Conservation (phyloP, 805 yeast genomes). For the Candida quercuum region DNA sequence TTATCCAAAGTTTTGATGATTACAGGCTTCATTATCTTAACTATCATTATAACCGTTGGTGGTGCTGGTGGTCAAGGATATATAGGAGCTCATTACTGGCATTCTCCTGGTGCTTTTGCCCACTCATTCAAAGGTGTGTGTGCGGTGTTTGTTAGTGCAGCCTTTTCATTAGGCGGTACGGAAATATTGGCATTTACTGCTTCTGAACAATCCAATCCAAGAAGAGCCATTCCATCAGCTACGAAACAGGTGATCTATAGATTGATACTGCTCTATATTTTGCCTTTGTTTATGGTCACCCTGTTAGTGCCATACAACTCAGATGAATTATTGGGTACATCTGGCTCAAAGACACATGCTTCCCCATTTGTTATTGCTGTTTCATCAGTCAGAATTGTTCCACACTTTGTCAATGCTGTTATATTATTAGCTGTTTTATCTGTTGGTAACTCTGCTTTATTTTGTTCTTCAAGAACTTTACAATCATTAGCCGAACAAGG, state of each 20-base stretch:
- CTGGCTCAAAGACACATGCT: constrained; percentile 48
- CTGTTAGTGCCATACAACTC: constrained; percentile 56
- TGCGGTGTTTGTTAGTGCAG: constrained; percentile 56
- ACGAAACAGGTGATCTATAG: constrained; percentile 64
- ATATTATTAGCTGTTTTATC: constrained; percentile 68
- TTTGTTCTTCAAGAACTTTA: constrained; percentile 66
- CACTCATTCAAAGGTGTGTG: constrained; percentile 55
- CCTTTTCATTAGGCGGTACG: constrained; percentile 62
- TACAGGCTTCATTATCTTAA: constrained; percentile 50
- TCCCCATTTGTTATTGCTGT: constrained; percentile 78
- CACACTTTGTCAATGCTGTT: constrained; percentile 70
- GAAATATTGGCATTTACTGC: constrained; percentile 63
- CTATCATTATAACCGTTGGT: constrained; percentile 52
- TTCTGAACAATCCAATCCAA: constrained; percentile 56
- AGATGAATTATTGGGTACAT: constrained; percentile 41
- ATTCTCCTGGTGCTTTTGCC: constrained; percentile 46
- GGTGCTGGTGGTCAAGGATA: constrained; percentile 51
- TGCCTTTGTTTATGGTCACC: constrained; percentile 50
- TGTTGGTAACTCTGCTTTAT: constrained; percentile 73
- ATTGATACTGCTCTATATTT: constrained; percentile 51
- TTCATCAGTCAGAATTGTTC: constrained; percentile 53
- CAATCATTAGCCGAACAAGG: constrained; percentile 71
- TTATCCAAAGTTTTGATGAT: constrained; percentile 50
- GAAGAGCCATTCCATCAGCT: constrained; percentile 57
- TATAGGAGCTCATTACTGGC: constrained; percentile 58